Evolutionary conservation across 805 yeast genomes (phyloP).

Genomic region (Vanderwaltozyma polyspora): DNA sequence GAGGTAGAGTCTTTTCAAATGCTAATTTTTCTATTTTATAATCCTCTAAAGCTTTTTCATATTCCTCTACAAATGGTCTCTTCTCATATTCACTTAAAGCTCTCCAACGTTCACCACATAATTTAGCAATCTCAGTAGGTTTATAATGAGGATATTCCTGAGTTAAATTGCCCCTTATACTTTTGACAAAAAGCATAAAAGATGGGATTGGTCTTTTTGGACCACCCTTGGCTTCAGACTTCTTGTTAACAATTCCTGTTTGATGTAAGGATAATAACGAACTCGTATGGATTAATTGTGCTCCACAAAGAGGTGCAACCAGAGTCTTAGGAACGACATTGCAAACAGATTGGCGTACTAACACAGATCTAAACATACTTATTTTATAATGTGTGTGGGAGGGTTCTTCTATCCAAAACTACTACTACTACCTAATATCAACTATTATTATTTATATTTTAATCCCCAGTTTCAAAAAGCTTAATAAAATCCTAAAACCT

Average conservation of each 20-base stretch:
- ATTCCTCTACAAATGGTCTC: conserved; percentile 53
- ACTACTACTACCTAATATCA: no score
- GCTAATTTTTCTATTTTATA: conserved; percentile 5
- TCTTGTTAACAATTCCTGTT: conserved; percentile 3
- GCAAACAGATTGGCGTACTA: not conserved
- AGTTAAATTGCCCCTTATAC: conserved; percentile 9
- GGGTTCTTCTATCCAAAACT: no score
- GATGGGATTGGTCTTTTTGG: conserved; percentile 23
- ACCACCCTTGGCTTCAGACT: conserved; percentile 12
- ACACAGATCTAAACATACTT: no score
- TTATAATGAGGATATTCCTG: conserved; percentile 13
- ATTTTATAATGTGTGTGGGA: no score
- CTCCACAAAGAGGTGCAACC: no score
- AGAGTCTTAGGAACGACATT: no score
- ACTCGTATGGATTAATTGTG: not conserved
- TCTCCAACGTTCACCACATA: conserved; percentile 82
- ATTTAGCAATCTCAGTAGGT: conserved; percentile 31
- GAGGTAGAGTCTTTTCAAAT: conserved; percentile 23
- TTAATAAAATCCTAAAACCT: no score
- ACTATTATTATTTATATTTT: no score
- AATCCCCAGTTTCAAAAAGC: no score
- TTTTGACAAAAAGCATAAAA: conserved; percentile 12
- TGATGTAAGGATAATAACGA: not conserved
- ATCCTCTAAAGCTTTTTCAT: conserved; percentile 7
- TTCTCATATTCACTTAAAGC: conserved; percentile 58